phyloP scores from a whole-genome alignment of 805 yeast species.

The Scheffersomyces lignosus region DNA sequence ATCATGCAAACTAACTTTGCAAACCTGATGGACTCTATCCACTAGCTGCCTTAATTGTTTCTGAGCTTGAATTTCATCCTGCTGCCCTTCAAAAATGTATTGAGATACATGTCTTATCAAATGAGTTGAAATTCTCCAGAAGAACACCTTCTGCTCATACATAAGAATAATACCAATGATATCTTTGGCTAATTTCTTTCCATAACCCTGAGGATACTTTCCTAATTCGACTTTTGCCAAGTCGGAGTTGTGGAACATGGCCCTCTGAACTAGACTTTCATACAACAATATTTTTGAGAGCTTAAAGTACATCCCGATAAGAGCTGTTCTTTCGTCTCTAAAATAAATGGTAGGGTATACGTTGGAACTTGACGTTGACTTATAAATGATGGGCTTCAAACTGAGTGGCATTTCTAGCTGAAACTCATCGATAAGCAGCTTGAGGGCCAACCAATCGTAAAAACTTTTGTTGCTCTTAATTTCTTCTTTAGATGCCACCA shows the following conservation, averaged over 20 bases:
- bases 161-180: constrained; percentile 39
- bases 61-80: too few relatives aligned
- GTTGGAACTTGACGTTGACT: constrained; percentile 20
- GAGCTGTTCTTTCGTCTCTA: constrained; percentile 36
- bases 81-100: constrained; percentile 23
- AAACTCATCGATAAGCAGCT: constrained; percentile 25
- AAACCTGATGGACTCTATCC: too few relatives aligned
- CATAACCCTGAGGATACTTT: constrained; percentile 24
- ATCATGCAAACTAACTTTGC: too few relatives aligned
- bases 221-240: constrained; percentile 19
- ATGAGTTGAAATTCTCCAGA: constrained; percentile 40
- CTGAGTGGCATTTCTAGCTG: constrained; percentile 27
- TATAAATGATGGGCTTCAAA: constrained; percentile 33
- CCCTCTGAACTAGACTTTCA: constrained; percentile 23
- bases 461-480: constrained; percentile 20
- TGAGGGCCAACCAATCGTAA: constrained; percentile 28
- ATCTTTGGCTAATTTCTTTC: constrained; percentile 31
- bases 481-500: constrained; percentile 28
- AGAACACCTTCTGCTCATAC: constrained; percentile 29
- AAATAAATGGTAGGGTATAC: constrained; percentile 34
- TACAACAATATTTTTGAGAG: constrained; percentile 30
- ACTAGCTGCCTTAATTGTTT: too few relatives aligned
- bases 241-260: constrained; percentile 14
- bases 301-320: constrained; percentile 28
- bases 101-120: constrained; percentile 28